Conservation (phyloP, 139 green algal species). For the Yamagishiella unicocca region DNA sequence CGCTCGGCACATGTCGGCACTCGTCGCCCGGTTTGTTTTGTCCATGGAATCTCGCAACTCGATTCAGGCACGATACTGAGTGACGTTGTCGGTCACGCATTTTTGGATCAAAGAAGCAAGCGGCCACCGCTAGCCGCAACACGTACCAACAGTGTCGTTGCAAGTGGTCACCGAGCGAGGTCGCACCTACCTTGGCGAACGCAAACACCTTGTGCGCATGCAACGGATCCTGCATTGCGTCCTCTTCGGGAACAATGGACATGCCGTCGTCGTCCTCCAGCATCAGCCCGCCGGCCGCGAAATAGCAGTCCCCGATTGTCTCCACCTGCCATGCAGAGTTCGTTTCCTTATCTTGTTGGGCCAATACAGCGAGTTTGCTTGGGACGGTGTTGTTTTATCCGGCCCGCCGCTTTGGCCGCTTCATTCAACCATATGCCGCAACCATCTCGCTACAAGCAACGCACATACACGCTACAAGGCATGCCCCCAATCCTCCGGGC, state of each 20-base stretch:
- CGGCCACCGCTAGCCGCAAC: neutral
- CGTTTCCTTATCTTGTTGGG: neutral
- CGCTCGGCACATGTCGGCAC: too few relatives aligned
- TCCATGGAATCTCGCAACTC: too few relatives aligned
- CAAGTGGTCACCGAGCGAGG: too few relatives aligned
- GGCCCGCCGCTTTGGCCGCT: too few relatives aligned
- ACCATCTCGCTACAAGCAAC: neutral
- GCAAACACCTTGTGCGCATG: conserved; percentile 31
- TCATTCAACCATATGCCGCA: neutral
- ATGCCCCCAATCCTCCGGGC: neutral
- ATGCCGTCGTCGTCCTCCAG: conserved; percentile 36
- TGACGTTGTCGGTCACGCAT: too few relatives aligned
- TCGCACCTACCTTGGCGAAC: conserved; percentile 39
- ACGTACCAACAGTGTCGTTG: neutral
- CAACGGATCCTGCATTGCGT: neutral
- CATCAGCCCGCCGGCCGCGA: conserved; percentile 58
- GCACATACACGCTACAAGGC: neutral
- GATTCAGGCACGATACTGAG: too few relatives aligned
- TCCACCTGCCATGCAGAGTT: conserved; percentile 50
- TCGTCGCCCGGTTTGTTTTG: too few relatives aligned
- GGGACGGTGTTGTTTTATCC: too few relatives aligned
- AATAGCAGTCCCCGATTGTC: conserved; percentile 69
- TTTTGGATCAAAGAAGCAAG: neutral
- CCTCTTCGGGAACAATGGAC: neutral
- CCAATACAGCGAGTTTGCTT: too few relatives aligned